phyloP scores from a whole-genome alignment of 768 basidiomycete genomes.

The Boletellus sp. region DNA sequence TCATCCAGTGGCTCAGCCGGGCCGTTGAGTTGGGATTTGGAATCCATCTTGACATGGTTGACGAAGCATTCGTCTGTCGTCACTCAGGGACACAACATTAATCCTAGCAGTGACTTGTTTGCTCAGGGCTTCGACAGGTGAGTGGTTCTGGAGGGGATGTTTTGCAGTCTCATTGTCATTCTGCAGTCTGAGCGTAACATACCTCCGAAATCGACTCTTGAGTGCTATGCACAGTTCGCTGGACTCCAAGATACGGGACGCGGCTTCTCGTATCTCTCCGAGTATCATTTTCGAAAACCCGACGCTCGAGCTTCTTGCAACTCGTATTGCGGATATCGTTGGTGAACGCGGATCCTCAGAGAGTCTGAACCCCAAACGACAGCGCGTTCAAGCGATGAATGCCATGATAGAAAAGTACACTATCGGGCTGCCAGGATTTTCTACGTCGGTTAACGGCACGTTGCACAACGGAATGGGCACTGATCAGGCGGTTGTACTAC shows the following conservation, averaged over 20 bases:
- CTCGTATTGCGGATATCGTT: conserved; percentile 14
- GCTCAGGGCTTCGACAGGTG: conserved; percentile 37
- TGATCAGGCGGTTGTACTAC: no score
- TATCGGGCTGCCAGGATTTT: not conserved
- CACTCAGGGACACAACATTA: conserved; percentile 2
- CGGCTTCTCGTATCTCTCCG: conserved; percentile 23
- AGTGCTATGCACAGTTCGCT: conserved; percentile 30
- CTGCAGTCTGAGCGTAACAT: conserved; percentile 29
- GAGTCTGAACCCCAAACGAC: not conserved
- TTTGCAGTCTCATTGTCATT: not conserved
- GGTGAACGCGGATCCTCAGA: not conserved
- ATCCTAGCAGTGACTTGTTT: conserved; percentile 24
- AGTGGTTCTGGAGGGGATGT: not conserved
- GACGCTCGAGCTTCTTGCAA: conserved; percentile 35
- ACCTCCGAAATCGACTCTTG: conserved; percentile 23
- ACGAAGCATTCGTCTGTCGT: conserved; percentile 20
- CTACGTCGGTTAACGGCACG: no score
- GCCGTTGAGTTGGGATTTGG: conserved; percentile 25
- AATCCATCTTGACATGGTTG: conserved; percentile 26
- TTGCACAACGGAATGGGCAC: no score
- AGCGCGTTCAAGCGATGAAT: conserved; percentile 27
- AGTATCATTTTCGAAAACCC: conserved; percentile 39
- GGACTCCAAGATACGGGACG: conserved; percentile 25
- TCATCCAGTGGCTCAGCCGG: conserved; percentile 18
- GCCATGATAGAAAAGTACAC: conserved; percentile 42